A percentile compares a stretch with the other conserved stretches of the same genome.
Evolutionary conservation across 345 rosid genomes (phyloP).

Genomic region (Pugionium cornutum): DNA sequence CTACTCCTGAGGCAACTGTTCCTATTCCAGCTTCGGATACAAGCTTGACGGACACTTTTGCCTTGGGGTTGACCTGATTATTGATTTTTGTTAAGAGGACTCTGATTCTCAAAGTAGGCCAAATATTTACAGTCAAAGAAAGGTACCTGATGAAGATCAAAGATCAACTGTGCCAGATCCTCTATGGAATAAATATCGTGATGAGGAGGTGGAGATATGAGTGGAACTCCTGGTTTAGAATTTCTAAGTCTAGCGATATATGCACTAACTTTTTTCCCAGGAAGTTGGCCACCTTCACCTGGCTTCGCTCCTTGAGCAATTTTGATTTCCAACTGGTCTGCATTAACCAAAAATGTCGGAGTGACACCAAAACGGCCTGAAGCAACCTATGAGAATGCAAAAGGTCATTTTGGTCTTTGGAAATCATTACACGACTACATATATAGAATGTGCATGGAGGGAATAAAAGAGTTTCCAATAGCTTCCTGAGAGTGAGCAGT

Average conservation of each 20-base stretch:
- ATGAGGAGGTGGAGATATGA: conserved; percentile 98
- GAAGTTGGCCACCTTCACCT: conserved; percentile 99
- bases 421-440: conserved; percentile 18
- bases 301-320: conserved; percentile 99
- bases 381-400: conserved; percentile 67
- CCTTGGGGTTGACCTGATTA: conserved; percentile 86
- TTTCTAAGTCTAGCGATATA: conserved; percentile 91
- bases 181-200: conserved; percentile 98
- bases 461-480: conserved; percentile 11
- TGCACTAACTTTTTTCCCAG: conserved; percentile 98
- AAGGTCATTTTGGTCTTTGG: conserved; percentile 19
- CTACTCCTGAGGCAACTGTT: conserved; percentile 98
- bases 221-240: conserved; percentile 99
- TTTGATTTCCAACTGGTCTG: conserved; percentile 93
- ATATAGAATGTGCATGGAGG: conserved; percentile 14
- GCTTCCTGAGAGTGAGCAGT: conserved; percentile 21
- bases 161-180: conserved; percentile 97
- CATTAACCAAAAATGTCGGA: conserved; percentile 92
- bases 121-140: conserved; percentile 21
- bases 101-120: conserved; percentile 9
- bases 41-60: conserved; percentile 97
- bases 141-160: conserved; percentile 93
- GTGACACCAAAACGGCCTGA: conserved; percentile 99
- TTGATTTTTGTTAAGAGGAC: conserved; percentile 12
- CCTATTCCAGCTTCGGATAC: conserved; percentile 99